Conservation (phyloP, 192 early-diverging fungal species). For the Coemansia sp. region DNA sequence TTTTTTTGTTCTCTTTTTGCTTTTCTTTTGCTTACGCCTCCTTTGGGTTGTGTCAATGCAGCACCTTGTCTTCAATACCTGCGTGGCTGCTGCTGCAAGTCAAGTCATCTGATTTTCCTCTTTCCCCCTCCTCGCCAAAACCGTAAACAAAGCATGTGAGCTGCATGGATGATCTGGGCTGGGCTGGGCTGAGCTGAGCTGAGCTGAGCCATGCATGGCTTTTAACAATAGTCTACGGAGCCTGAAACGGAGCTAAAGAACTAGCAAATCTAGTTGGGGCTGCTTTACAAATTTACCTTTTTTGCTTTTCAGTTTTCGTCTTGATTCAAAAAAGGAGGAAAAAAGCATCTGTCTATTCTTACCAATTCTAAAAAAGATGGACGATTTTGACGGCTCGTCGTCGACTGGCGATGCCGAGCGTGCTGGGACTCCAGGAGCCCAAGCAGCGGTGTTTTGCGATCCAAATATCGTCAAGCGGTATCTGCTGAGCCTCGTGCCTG, state of each 20-base stretch:
- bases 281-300: not conserved
- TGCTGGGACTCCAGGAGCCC: not conserved
- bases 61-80: not conserved
- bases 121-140: not conserved
- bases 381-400: constrained; percentile 20
- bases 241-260: not conserved
- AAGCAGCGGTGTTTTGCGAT: constrained; percentile 51
- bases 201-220: not conserved
- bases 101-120: not conserved
- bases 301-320: not conserved
- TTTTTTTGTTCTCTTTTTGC: not conserved
- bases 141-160: not conserved
- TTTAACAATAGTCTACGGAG: not conserved
- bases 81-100: not conserved
- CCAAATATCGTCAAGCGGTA: constrained; percentile 65
- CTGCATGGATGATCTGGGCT: not conserved
- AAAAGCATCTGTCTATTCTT: not conserved
- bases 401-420: constrained; percentile 17
- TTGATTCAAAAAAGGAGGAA: not conserved
- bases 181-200: not conserved
- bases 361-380: constrained; percentile 19
- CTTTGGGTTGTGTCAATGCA: not conserved
- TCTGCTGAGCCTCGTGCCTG: constrained; percentile 66
- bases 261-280: not conserved
- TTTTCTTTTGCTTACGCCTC: not conserved